Evolutionary conservation across 2,329 filamentous ascomycete genomes (phyloP).

Genomic region (Apiospora malaysiana): DNA sequence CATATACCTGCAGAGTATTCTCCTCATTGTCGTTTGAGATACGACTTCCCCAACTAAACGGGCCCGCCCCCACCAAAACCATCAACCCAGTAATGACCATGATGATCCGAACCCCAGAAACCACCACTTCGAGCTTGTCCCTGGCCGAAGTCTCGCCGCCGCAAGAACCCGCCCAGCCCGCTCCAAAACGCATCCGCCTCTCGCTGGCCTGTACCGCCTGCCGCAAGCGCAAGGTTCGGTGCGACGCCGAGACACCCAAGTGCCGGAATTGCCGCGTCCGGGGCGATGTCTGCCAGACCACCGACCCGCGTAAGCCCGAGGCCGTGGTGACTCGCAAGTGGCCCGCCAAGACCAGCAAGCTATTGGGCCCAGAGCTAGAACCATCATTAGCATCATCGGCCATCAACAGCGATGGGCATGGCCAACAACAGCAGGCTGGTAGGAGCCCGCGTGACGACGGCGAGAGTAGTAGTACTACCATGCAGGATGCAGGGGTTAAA

Average conservation of each 20-base stretch:
- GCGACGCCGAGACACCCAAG: constrained; percentile 36
- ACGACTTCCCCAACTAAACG: background rate
- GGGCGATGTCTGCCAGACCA: constrained; percentile 35
- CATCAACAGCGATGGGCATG: background rate
- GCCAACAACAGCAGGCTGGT: background rate
- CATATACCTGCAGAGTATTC: too few relatives aligned
- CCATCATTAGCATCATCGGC: too few relatives aligned
- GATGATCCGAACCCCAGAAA: background rate
- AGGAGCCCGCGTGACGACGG: background rate
- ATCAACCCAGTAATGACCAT: too few relatives aligned
- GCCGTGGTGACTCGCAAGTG: constrained; percentile 28
- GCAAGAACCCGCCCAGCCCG: background rate
- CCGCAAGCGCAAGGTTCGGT: constrained; percentile 39
- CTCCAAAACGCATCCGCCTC: constrained; percentile 21
- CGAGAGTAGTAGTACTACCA: background rate
- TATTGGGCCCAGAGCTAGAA: background rate
- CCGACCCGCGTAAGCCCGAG: constrained; percentile 34
- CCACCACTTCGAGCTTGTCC: background rate
- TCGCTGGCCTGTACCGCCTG: constrained; percentile 28
- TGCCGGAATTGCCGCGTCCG: constrained; percentile 36
- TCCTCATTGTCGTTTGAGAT: too few relatives aligned
- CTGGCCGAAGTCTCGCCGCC: background rate
- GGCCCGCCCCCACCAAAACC: background rate
- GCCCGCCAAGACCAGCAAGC: constrained; percentile 28
- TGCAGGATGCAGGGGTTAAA: background rate